Evolutionary conservation across 2,329 filamentous ascomycete genomes (phyloP).

Genomic region (Paraphaeosphaeria minitans): DNA sequence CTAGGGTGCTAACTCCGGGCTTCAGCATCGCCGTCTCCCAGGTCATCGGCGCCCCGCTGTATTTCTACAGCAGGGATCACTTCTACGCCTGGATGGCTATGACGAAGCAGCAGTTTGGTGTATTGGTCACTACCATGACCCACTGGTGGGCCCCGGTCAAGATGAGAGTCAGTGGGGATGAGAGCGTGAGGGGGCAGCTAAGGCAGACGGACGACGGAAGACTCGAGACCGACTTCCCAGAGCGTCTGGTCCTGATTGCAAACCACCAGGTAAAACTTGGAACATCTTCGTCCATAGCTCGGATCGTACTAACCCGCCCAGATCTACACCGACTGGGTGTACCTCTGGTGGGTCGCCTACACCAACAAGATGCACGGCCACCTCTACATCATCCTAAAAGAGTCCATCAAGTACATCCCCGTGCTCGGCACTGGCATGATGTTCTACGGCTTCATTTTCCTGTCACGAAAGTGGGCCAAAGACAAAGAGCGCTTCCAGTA

Average conservation of each 20-base stretch:
- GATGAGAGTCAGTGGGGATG: slow-evolving; percentile 81
- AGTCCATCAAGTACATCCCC: slow-evolving; percentile 83
- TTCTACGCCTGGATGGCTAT: slow-evolving; percentile 86
- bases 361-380: slow-evolving; percentile 80
- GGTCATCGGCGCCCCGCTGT: slow-evolving; percentile 73
- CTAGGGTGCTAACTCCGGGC: slow-evolving; percentile 30
- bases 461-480: slow-evolving; percentile 86
- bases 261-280: slow-evolving; percentile 69
- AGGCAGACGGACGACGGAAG: slow-evolving; percentile 69
- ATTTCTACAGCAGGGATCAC: slow-evolving; percentile 72
- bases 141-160: slow-evolving; percentile 83
- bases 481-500: slow-evolving; percentile 77
- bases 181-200: slow-evolving; percentile 76
- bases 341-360: slow-evolving; percentile 92
- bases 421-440: slow-evolving; percentile 81
- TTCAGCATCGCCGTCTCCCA: slow-evolving; percentile 66
- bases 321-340: slow-evolving; percentile 90
- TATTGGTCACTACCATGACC: slow-evolving; percentile 78
- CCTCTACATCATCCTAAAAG: slow-evolving; percentile 88
- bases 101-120: slow-evolving; percentile 82
- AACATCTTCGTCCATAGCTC: too few species aligned
- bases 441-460: slow-evolving; percentile 88
- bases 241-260: slow-evolving; percentile 79
- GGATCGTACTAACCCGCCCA: slow-evolving; percentile 25
- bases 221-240: slow-evolving; percentile 77